Evolutionary conservation across 2,329 filamentous ascomycete genomes (phyloP).

Genomic region (Alternaria brassicae): DNA sequence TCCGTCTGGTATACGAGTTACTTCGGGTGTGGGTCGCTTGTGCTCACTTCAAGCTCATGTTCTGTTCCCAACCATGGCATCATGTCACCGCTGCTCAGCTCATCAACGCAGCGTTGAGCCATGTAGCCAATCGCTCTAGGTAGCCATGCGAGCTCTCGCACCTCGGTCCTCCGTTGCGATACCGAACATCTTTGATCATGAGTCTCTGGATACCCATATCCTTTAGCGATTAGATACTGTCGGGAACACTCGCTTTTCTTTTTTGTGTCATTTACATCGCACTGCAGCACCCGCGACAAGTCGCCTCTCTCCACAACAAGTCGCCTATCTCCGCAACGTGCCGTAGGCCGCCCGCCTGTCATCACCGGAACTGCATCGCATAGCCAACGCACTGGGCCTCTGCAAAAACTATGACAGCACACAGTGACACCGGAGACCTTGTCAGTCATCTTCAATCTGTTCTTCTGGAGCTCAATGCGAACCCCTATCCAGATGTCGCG

Average conservation of each 20-base stretch:
- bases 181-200: not conserved
- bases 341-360: not conserved
- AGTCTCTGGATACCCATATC: not conserved
- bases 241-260: not conserved
- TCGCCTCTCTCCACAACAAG: not conserved
- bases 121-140: conserved; percentile 12
- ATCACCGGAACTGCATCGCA: not conserved
- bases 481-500: conserved; percentile 58
- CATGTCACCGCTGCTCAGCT: not conserved
- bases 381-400: not conserved
- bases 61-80: not conserved
- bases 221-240: not conserved
- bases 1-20: not conserved
- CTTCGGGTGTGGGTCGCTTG: not conserved
- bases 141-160: not conserved
- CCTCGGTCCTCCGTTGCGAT: conserved; percentile 12
- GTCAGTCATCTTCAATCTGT: conserved; percentile 52
- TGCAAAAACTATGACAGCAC: conserved; percentile 25
- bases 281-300: not conserved
- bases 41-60: not conserved
- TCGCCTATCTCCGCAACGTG: no score
- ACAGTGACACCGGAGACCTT: conserved; percentile 38
- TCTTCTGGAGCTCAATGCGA: conserved; percentile 52
- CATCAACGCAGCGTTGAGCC: not conserved
- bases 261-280: not conserved